Percentiles rank a stretch among this genome's conserved stretches.
Evolutionary conservation across 1,284 basidiomycete genomes (phyloP).

Genomic region (Naganishia sp.): DNA sequence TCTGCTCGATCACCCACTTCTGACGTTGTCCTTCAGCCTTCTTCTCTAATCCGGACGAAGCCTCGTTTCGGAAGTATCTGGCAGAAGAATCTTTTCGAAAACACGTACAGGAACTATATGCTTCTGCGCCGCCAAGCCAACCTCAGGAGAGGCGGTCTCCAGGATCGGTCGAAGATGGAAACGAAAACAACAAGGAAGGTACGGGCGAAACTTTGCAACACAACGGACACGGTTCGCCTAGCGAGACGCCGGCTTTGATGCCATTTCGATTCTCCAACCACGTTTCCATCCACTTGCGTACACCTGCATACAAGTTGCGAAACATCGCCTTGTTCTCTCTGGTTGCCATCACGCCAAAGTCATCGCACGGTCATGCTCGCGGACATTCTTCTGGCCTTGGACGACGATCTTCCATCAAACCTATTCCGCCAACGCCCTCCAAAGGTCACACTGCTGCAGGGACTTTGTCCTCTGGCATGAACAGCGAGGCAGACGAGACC

Average conservation of each 20-base stretch:
- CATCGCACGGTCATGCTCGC: conserved; percentile 37
- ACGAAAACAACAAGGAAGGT: conserved; percentile 14
- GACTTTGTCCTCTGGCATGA: conserved; percentile 14
- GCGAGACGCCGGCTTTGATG: conserved; percentile 44
- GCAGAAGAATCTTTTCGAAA: conserved; percentile 93
- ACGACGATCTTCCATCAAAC: conserved; percentile 15
- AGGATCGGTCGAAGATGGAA: conserved; percentile 42
- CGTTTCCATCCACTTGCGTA: conserved; percentile 86
- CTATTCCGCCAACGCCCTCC: conserved; percentile 4
- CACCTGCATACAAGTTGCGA: conserved; percentile 85
- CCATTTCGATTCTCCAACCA: conserved; percentile 87
- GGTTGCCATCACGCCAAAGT: conserved; percentile 60
- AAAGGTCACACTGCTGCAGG: conserved; percentile 2
- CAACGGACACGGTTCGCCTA: conserved; percentile 37
- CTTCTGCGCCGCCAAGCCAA: conserved; percentile 59
- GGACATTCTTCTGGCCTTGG: conserved; percentile 13
- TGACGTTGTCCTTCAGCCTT: conserved; percentile 63
- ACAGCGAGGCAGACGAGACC: conserved; percentile 22
- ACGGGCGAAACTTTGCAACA: conserved; percentile 1
- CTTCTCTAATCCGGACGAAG: conserved; percentile 88
- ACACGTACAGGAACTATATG: conserved; percentile 81
- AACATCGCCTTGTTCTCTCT: conserved; percentile 82
- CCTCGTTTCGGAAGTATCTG: conserved; percentile 87
- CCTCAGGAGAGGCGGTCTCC: conserved; percentile 54
- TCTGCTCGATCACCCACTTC: not conserved